A percentile compares a stretch with the other conserved stretches of the same genome.
These are phyloP conservation scores for Jatropha curcas DNA, from an alignment of 345 rosid genomes.

Conservation along the genomic window DNA sequence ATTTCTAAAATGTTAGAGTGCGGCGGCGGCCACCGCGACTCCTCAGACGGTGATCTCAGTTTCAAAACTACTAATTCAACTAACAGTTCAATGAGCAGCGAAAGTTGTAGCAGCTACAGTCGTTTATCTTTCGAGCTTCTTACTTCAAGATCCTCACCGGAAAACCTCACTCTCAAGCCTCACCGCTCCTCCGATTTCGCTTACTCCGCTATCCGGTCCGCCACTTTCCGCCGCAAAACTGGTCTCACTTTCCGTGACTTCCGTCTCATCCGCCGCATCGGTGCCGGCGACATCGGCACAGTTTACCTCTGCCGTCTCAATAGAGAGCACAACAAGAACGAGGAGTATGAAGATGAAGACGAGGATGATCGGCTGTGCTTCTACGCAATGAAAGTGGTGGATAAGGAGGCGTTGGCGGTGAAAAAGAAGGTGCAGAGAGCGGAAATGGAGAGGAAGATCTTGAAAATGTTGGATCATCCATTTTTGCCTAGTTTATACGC, in stretches of 20 bases:
- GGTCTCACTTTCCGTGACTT: conserved; percentile 73
- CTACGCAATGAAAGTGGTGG: conserved; percentile 94
- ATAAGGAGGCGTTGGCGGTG: conserved; percentile 59
- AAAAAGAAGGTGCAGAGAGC: conserved; percentile 82
- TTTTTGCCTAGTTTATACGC: conserved; percentile 88
- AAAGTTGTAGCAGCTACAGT: conserved; percentile 65
- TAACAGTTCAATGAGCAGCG: conserved; percentile 63
- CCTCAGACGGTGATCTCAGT: conserved; percentile 49
- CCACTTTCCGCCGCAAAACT: conserved; percentile 36
- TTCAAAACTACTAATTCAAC: conserved; percentile 49
- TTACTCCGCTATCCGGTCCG: conserved; percentile 67
- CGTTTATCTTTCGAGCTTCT: conserved; percentile 75
- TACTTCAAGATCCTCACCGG: conserved; percentile 34
- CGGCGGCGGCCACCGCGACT: conserved; percentile 23
- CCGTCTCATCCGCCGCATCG: conserved; percentile 65
- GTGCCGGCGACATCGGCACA: conserved; percentile 89
- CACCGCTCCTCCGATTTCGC: conserved; percentile 86
- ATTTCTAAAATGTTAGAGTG: conserved; percentile 37
- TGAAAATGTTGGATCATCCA: conserved; percentile 91
- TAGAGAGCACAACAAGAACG: not conserved
- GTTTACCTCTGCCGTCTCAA: conserved; percentile 77
- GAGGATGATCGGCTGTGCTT: conserved; percentile 27
- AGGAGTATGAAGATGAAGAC: not conserved
- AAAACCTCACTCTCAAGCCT: conserved; percentile 54
- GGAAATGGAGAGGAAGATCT: conserved; percentile 75